Conservation (phyloP, 2,329 filamentous ascomycete species). For the Aspergillus latus region DNA sequence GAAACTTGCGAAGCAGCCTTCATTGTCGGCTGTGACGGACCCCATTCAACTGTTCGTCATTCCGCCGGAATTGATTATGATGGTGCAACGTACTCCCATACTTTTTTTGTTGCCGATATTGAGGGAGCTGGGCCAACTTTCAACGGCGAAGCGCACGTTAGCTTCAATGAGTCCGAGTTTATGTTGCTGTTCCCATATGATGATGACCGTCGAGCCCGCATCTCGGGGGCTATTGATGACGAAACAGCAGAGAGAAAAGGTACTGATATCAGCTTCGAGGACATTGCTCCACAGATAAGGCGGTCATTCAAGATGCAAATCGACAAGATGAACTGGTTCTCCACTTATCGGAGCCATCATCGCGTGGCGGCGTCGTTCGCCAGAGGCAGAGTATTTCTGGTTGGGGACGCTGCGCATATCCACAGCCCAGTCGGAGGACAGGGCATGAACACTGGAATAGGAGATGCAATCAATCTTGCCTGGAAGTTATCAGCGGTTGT, state of each 20-base stretch:
- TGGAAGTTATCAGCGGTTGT: conserved; percentile 56
- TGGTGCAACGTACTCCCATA: conserved; percentile 45
- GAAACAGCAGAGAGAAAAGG: conserved; percentile 18
- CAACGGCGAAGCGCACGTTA: conserved; percentile 35
- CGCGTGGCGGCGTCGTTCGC: conserved; percentile 46
- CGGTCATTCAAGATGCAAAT: conserved; percentile 26
- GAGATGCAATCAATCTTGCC: conserved; percentile 55
- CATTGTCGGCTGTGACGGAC: conserved; percentile 55
- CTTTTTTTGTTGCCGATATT: conserved; percentile 49
- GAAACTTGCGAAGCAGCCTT: conserved; percentile 40
- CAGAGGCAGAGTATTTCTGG: conserved; percentile 53
- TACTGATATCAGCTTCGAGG: conserved; percentile 31
- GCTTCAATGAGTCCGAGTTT: conserved; percentile 37
- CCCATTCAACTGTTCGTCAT: conserved; percentile 51
- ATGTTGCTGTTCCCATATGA: conserved; percentile 36
- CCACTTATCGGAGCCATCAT: conserved; percentile 50
- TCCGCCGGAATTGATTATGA: conserved; percentile 41
- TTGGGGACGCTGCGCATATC: conserved; percentile 59
- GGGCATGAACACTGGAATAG: conserved; percentile 59
- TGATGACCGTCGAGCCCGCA: conserved; percentile 23
- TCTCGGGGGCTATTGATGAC: conserved; percentile 28
- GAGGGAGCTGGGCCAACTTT: conserved; percentile 31
- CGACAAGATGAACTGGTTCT: conserved; percentile 41
- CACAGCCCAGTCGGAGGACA: conserved; percentile 58
- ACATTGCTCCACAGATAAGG: conserved; percentile 27